A percentile compares a stretch with the other conserved stretches of the same genome.
These are phyloP conservation scores for Pyronema omphalodes DNA, from an alignment of 495 filamentous ascomycete species.

Conservation along the genomic window DNA sequence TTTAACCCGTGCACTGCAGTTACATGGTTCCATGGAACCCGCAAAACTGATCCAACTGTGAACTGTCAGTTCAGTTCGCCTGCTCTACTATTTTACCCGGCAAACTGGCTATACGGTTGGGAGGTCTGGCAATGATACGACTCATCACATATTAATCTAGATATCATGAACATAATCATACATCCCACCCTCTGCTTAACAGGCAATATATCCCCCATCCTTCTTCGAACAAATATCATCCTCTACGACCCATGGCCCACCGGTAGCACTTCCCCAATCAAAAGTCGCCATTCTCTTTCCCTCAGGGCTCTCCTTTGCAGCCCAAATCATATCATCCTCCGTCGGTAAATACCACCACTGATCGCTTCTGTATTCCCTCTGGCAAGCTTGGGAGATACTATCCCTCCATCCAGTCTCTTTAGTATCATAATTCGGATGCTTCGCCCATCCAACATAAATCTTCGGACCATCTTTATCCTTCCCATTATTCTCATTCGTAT, in stretches of 20 bases:
- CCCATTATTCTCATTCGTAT: constrained; percentile 8
- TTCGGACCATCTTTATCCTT: constrained; percentile 16
- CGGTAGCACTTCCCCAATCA: constrained; percentile 16
- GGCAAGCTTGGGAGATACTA: constrained; percentile 11
- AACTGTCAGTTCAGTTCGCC: too few species aligned
- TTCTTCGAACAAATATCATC: constrained; percentile 5
- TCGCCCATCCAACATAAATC: constrained; percentile 22
- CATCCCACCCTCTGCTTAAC: background rate
- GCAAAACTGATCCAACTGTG: too few species aligned
- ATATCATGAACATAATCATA: background rate
- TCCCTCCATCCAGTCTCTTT: constrained; percentile 18
- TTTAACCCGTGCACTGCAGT: too few species aligned
- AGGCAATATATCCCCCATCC: constrained; percentile 14
- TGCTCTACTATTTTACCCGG: too few species aligned
- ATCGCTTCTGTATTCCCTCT: constrained; percentile 10
- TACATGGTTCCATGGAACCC: too few species aligned
- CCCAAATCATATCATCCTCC: constrained; percentile 7
- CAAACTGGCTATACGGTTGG: too few species aligned
- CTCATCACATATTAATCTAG: too few species aligned
- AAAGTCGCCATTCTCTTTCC: constrained; percentile 7
- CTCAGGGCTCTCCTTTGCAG: background rate
- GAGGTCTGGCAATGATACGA: too few species aligned
- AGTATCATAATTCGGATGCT: constrained; percentile 19
- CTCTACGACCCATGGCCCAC: constrained; percentile 13
- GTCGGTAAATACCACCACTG: constrained; percentile 16